These are phyloP conservation scores for Pseudodiploospora longispora DNA, from an alignment of 2,329 filamentous ascomycete species.

Conservation along the genomic window DNA sequence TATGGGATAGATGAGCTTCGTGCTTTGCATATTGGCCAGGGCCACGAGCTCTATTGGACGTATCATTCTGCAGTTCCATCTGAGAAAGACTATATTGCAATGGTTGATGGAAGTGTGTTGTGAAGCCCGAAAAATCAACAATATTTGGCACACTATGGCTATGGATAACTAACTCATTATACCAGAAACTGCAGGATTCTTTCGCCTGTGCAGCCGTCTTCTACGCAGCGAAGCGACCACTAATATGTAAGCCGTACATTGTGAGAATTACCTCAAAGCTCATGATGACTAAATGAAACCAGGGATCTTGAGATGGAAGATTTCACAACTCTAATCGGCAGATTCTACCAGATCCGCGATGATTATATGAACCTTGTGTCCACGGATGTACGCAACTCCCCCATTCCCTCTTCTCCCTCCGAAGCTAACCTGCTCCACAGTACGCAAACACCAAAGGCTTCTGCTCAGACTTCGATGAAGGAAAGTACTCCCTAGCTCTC, in stretches of 20 bases:
- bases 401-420: too few species aligned
- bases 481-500: conserved; percentile 30
- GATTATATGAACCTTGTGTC: conserved; percentile 23
- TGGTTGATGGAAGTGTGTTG: conserved; percentile 14
- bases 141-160: too few species aligned
- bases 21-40: conserved; percentile 18
- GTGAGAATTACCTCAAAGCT: too few species aligned
- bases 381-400: conserved; percentile 8
- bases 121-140: too few species aligned
- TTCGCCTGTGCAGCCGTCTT: too few species aligned
- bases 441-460: conserved; percentile 31
- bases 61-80: conserved; percentile 12
- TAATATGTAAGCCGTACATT: too few species aligned
- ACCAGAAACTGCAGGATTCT: too few species aligned
- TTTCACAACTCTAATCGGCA: conserved; percentile 13
- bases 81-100: conserved; percentile 17
- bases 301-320: not conserved
- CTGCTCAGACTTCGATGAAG: conserved; percentile 33
- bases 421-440: conserved; percentile 5
- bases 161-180: too few species aligned
- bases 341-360: conserved; percentile 25
- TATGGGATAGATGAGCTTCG: conserved; percentile 8
- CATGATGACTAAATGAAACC: too few species aligned
- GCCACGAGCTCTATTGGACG: conserved; percentile 20
- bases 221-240: too few species aligned